Evolutionary conservation across 306 rosid species (phyloP).

Genomic region (Fragaria ananassa): DNA sequence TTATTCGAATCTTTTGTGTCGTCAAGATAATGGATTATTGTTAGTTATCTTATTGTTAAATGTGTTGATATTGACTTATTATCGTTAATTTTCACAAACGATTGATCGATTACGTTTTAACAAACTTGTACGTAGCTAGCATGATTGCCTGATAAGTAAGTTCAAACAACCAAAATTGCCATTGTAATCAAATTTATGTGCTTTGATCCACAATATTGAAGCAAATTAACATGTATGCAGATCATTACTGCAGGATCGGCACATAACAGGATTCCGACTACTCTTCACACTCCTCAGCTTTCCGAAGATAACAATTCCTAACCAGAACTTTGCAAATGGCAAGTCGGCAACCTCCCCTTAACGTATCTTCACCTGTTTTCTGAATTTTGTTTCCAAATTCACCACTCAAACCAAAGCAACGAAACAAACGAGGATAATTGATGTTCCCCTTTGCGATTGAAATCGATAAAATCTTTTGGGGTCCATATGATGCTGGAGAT

Average conservation of each 20-base stretch:
- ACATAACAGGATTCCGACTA: background rate
- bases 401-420: background rate
- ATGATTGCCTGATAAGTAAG: no score
- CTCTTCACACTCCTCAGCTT: background rate
- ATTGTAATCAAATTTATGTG: no score
- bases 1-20: no score
- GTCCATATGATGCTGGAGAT: conserved; percentile 16
- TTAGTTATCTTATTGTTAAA: background rate
- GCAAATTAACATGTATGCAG: no score
- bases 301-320: background rate
- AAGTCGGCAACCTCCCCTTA: background rate
- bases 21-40: no score
- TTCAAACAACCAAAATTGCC: no score
- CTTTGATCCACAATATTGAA: no score
- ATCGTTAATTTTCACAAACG: no score
- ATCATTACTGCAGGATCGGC: no score
- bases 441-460: background rate
- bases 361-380: background rate
- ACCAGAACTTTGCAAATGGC: background rate
- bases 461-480: conserved; percentile 1
- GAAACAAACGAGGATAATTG: background rate
- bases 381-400: background rate
- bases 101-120: no score
- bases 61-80: no score
- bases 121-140: no score